Evolutionary conservation across 1,284 basidiomycete genomes (phyloP), one percentile per base, ranked within the genome.

Genomic region (Heterobasidion irregulare): DNA sequence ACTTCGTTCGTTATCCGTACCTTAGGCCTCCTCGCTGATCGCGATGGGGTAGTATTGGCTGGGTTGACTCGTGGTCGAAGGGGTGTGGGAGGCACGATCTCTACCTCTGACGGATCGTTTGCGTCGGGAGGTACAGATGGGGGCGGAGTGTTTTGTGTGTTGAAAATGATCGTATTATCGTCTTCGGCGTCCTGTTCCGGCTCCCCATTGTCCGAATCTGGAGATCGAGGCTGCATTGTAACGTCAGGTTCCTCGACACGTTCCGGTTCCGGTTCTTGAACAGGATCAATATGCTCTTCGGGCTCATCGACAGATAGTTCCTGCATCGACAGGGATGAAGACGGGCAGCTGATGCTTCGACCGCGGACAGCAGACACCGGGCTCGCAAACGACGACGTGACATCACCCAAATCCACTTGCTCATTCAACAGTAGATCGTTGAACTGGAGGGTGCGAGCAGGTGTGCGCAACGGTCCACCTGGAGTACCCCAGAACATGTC

Each of bases 401-500:
- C 61, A 58, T 84, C 75, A 1, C 67, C 73, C 1, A 85, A 68
- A 61, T 86, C 80, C 1, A 80, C 74, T n/a, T 80, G 70, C 61
- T 88, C 85, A 58, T 86, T 77, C 59, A 78, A 66, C 18, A 86
- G 69, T 8, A 83, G 72, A 55, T 81, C 80, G 48, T 83, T 80
- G 59, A 88, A 86, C 50, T 75, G 77, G 8, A 86, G 70, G 0
- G 77, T 79, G 44, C 81, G 79, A 10, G 75, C 76, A 16, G 46
- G 46, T 10, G 26, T 47, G 38, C 6, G 38, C 38, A n/a, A 41
- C 2, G 78, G 70, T 2, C 76, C 72, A 13, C 74, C 77, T 2
- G 83, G 79, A 0, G 83, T 81, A 43, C 72, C 77, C 82, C 82
- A 84, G 64, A 84, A 83, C 43, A 72, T 71, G 16, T 80, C 77